Base-by-base conservation (phyloP, 179 eudicot genomes). In the Silene vulgaris region DNA sequence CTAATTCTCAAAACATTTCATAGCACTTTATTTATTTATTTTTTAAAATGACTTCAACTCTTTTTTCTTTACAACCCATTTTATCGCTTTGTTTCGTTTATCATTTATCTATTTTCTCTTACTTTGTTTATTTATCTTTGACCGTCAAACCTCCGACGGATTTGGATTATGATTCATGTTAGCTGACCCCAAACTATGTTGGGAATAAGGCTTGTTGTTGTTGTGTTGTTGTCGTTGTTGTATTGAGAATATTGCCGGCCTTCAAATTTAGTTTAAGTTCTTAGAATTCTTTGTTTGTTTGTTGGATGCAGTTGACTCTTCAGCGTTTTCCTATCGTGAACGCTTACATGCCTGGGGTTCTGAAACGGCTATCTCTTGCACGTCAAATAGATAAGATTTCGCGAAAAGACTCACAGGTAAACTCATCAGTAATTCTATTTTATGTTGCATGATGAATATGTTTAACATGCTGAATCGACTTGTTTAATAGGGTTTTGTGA, bases 291-390 rank as follows among this genome's bases (percentile, higher is more conserved):
- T 81, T 65, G 16, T 13, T 52, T 52, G 59, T 52, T 52, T 69
- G 45, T 62, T 72, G 26, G 62, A 12, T 81, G 73, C 94, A 94
- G 98, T 92, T 89, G 73, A 82, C 85, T 74, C 89, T 94, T 78
- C 88, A 84, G 68, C 86, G 88, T 67, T 94, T 94, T 85, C 98
- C 98, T 26, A 80, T 92, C 69, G 88, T 89, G 63, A 76, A 78
- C 69, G 86, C 98, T 37, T 94, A 89, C 85, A 90, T 92, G 94
- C 89, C 94, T 14, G 98, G 89, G 83, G 84, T 94, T 80, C 43
- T 77, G 76, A 92, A 87, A 71, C 86, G 92, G 40, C 80, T 88
- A 69, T 92, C 98, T 77, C 90, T 94, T 80, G 97, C 98, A 17
- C 89, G 90, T 40, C 96, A 94, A 87, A 86, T 94, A 73, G 96